Percentiles rank a stretch among this genome's conserved stretches.
These are phyloP conservation scores for Saksenaea oblongispora DNA, from an alignment of 371 early-diverging fungal genomes.

Conservation along the genomic window DNA sequence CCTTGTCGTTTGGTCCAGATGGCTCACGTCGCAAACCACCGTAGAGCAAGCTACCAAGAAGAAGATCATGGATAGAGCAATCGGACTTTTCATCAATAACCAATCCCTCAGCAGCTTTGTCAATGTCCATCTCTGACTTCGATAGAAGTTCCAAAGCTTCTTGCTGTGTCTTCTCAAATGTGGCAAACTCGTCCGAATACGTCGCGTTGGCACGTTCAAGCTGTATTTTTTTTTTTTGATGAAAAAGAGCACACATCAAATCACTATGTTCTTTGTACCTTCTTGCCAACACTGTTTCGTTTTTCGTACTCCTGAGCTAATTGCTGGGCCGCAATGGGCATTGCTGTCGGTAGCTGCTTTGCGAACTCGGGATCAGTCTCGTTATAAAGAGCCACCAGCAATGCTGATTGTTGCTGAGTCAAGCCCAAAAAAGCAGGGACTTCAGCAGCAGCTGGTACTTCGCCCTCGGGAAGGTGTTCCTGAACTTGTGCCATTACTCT, in stretches of 20 bases:
- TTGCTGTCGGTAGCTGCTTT: conserved; percentile 55
- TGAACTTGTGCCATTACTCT: conserved; percentile 1
- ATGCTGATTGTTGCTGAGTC: conserved; percentile 55
- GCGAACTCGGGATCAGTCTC: conserved; percentile 63
- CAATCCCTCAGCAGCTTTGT: conserved; percentile 51
- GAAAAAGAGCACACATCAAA: too few relatives aligned
- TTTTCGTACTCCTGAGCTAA: conserved; percentile 54
- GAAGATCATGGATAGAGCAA: conserved; percentile 47
- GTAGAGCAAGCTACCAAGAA: conserved; percentile 54
- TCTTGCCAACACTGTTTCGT: conserved; percentile 56
- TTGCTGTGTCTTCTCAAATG: conserved; percentile 54
- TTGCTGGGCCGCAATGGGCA: conserved; percentile 59
- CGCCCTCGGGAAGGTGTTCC: conserved; percentile 6
- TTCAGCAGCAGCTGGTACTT: conserved; percentile 16
- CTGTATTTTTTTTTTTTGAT: conserved; percentile 11
- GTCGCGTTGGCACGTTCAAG: conserved; percentile 50
- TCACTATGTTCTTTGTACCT: conserved; percentile 27
- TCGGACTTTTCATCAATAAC: conserved; percentile 30
- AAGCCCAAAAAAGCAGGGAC: conserved; percentile 58
- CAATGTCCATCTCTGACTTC: conserved; percentile 53
- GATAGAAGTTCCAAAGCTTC: conserved; percentile 54
- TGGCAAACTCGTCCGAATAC: conserved; percentile 49
- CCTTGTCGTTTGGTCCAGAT: conserved; percentile 34
- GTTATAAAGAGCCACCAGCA: conserved; percentile 60
- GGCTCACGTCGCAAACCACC: conserved; percentile 57